phyloP scores from a whole-genome alignment of 2,329 filamentous ascomycete species.

The Lecanicillium sp. region DNA sequence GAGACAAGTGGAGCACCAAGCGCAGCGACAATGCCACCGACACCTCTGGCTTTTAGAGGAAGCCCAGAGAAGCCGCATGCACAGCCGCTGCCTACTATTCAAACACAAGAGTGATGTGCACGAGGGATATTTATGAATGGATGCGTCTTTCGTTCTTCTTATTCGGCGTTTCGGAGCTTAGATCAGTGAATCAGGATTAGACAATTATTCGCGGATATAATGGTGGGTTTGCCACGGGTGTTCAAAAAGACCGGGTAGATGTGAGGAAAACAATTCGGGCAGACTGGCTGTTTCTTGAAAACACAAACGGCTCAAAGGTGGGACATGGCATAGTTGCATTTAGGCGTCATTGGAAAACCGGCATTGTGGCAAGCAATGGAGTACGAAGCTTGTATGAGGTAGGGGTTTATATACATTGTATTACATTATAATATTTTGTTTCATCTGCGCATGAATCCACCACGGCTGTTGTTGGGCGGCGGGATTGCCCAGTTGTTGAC shows the following conservation, averaged over 20 bases:
- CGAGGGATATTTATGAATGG: neutral
- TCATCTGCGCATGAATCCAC: slow-evolving; percentile 6
- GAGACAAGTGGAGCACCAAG: slow-evolving; percentile 8
- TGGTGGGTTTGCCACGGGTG: too few relatives aligned
- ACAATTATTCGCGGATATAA: too few relatives aligned
- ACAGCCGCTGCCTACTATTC: slow-evolving; percentile 20
- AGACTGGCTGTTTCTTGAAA: too few relatives aligned
- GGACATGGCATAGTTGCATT: too few relatives aligned
- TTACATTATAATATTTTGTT: neutral
- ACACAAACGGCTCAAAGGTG: too few relatives aligned
- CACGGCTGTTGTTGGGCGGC: slow-evolving; percentile 15
- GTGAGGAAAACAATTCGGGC: too few relatives aligned
- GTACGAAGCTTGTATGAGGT: too few relatives aligned
- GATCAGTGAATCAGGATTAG: neutral
- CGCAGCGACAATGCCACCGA: slow-evolving; percentile 26
- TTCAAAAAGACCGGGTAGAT: too few relatives aligned
- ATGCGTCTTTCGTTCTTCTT: slow-evolving; percentile 11
- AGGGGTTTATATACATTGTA: too few relatives aligned
- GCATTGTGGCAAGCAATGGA: too few relatives aligned
- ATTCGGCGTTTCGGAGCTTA: slow-evolving; percentile 17
- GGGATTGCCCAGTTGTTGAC: slow-evolving; percentile 86
- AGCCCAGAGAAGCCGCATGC: slow-evolving; percentile 50
- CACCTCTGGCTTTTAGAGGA: slow-evolving; percentile 50
- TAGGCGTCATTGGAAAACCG: too few relatives aligned
- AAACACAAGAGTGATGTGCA: slow-evolving; percentile 17